Conservation (phyloP, 2,329 filamentous ascomycete genomes). For the Lachnellula subtilissima region DNA sequence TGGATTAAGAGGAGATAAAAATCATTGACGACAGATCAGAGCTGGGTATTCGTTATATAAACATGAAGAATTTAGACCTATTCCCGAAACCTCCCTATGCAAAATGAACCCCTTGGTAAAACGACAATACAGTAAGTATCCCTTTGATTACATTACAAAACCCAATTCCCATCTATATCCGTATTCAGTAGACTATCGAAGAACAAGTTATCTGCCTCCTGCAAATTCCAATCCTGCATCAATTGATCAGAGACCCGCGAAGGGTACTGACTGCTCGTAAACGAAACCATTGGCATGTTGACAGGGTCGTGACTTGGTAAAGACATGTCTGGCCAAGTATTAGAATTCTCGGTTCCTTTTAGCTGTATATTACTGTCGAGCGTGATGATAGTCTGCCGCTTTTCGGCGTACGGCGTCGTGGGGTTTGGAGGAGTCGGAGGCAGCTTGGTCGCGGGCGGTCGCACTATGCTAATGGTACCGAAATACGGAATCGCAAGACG, state of each 20-base stretch:
- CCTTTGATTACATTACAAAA: constrained; percentile 9
- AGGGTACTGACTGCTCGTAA: constrained; percentile 21
- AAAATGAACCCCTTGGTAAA: no score
- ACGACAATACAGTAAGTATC: no score
- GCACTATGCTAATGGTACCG: constrained; percentile 28
- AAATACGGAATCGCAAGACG: constrained; percentile 32
- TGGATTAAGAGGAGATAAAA: no score
- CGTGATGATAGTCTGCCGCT: constrained; percentile 1
- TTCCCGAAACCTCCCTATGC: no score
- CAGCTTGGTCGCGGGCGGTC: constrained; percentile 1
- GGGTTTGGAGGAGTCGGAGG: neutral
- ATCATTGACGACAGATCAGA: no score
- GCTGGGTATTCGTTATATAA: no score
- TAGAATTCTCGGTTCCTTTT: neutral
- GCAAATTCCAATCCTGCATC: constrained; percentile 19
- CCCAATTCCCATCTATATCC: constrained; percentile 31
- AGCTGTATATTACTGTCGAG: neutral
- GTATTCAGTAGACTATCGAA: constrained; percentile 30
- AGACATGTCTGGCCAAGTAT: constrained; percentile 2
- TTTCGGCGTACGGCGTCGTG: neutral
- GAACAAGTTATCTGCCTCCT: constrained; percentile 25
- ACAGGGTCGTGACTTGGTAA: neutral
- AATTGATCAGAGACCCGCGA: constrained; percentile 9
- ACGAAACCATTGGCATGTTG: constrained; percentile 21
- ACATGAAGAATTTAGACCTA: no score